Percentiles rank a stretch among this genome's conserved stretches.
These are phyloP conservation scores for Barnettozyma pratensis DNA, from an alignment of 805 yeast species.

Conservation along the genomic window DNA sequence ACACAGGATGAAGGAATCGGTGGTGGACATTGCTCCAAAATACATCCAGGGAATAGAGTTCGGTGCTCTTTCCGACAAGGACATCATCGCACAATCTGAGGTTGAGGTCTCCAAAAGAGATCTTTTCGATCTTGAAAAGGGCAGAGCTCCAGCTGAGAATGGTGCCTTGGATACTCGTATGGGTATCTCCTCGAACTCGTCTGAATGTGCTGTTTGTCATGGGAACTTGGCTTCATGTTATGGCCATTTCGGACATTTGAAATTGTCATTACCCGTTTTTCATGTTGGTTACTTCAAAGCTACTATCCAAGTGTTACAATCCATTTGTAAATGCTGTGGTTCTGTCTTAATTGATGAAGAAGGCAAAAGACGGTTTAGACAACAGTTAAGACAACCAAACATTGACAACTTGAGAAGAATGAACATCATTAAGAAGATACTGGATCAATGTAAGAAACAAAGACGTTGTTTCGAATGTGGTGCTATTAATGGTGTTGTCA, in stretches of 20 bases:
- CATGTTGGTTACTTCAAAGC: constrained; percentile 97
- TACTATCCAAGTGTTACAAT: constrained; percentile 80
- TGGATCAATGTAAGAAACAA: constrained; percentile 94
- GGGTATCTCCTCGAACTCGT: constrained; percentile 90
- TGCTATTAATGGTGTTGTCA: constrained; percentile 92
- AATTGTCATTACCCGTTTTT: constrained; percentile 91
- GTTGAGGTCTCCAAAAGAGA: constrained; percentile 91
- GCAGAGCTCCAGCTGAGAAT: constrained; percentile 70
- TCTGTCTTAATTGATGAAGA: constrained; percentile 68
- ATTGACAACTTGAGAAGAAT: constrained; percentile 88
- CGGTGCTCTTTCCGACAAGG: constrained; percentile 88
- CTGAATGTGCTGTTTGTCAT: constrained; percentile 86
- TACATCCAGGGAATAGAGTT: constrained; percentile 86
- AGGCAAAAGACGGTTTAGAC: constrained; percentile 59
- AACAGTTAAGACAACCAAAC: constrained; percentile 82
- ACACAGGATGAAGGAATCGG: constrained; percentile 34
- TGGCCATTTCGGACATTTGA: constrained; percentile 96
- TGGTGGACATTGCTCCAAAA: constrained; percentile 77
- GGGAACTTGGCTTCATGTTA: constrained; percentile 92
- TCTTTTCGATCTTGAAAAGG: constrained; percentile 84
- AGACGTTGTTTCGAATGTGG: constrained; percentile 86
- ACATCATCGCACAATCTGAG: constrained; percentile 88
- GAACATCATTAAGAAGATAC: constrained; percentile 75
- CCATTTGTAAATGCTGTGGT: constrained; percentile 88
- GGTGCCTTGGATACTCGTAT: constrained; percentile 91